These are phyloP conservation scores for Phyllosticta citribraziliensis DNA, from an alignment of 2,329 filamentous ascomycete species.

Conservation along the genomic window DNA sequence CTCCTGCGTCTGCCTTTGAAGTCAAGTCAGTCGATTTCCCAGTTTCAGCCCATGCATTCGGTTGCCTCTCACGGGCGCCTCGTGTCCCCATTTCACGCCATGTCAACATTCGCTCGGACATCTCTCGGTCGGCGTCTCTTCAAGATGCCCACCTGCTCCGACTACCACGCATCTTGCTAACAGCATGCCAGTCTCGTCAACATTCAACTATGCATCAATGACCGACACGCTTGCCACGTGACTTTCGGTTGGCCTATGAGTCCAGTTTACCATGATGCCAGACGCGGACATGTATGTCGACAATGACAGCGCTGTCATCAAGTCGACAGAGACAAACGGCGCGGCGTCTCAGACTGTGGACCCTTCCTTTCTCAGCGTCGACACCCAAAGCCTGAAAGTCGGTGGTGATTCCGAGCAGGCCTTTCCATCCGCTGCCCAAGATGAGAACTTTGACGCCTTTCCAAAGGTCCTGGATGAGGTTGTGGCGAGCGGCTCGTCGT, in stretches of 20 bases:
- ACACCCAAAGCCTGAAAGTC: not conserved
- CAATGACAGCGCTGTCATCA: not conserved
- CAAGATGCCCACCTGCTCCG: not conserved
- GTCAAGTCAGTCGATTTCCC: not conserved
- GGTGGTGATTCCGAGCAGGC: not conserved
- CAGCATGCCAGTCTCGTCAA: not conserved
- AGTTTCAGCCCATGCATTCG: not conserved
- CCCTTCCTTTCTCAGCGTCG: conserved; percentile 6
- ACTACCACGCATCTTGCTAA: not conserved
- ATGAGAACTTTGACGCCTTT: not conserved
- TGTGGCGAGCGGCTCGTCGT: not conserved
- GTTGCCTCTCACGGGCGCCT: not conserved
- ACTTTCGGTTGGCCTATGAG: not conserved
- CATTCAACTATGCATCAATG: conserved; percentile 5
- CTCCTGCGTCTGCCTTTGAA: not conserved
- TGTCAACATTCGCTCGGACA: not conserved
- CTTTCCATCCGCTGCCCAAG: not conserved
- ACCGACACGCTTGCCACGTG: not conserved
- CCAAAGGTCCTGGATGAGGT: not conserved
- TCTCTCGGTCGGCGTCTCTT: not conserved
- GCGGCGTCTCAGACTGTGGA: conserved; percentile 1
- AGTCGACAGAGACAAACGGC: not conserved
- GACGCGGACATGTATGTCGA: conserved; percentile 6
- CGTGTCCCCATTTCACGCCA: not conserved
- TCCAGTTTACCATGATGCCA: conserved; percentile 2